Base-by-base conservation (phyloP, 2,329 filamentous ascomycete species). In the Cryoendolithus antarcticus region DNA sequence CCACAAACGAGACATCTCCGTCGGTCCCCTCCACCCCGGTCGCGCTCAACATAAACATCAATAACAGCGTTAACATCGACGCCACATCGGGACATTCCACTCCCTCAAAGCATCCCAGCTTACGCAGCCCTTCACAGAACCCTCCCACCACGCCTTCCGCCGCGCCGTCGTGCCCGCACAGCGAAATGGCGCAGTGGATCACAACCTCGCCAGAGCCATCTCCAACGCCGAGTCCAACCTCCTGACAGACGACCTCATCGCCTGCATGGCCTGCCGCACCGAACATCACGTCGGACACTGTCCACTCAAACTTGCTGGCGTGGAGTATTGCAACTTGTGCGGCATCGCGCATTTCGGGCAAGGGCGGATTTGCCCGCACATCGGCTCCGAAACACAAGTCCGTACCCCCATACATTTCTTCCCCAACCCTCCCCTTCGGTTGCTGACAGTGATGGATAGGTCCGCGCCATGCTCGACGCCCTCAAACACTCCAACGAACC, bases 301-400 rank as follows among this genome's bases (percentile, higher is more conserved):
- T 51, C 71, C 71, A 6, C 60, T 81, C 27, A 79, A 77, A 53
- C 47, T 66, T 4, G 69, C 71, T 6, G 74, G 74, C 2, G 63
- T 70, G 2, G 76, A 81, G 49, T 60, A 70, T 48, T 84, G 80
- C 56, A 70, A 70, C 5, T 65, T 82, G 4, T 82, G 80, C 44
- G 76, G 77, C 10, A 65, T 75, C 13, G 72, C 74, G 1, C 77
- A 81, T 51, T 74, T 66, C 44, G 76, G 75, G 2, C 54, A 65
- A 38, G 58, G 60, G 1, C 65, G 72, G 24, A 69, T 66, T 6
- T 84, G 80, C 51, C 73, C 77, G 9, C 73, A 78, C 52, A 66
- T 84, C 38, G 65, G 64, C 38, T 75, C 74, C 3, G 73, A 82
- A 44, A 71, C 69, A 2, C 58, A 58, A 45, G 55, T 56, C 49